These are phyloP conservation scores for Thelephora terrestris DNA, from an alignment of 1,284 basidiomycete species.

Conservation along the genomic window DNA sequence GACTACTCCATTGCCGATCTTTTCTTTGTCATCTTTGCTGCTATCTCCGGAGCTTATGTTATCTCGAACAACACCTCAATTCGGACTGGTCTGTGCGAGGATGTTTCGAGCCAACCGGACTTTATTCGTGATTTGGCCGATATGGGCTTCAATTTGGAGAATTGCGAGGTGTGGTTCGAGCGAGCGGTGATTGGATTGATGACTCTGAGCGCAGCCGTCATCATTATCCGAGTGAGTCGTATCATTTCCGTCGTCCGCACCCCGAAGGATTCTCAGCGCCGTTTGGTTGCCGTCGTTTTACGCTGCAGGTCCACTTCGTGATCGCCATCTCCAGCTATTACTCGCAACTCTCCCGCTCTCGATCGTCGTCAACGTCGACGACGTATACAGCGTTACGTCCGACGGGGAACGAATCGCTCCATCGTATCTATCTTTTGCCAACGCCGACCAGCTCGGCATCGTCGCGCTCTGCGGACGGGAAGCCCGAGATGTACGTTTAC, in stretches of 20 bases:
- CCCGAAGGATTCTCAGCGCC: conserved; percentile 1
- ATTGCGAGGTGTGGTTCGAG: conserved; percentile 70
- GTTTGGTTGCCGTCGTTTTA: neutral
- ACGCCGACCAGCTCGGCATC: conserved; percentile 17
- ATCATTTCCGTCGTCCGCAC: conserved; percentile 2
- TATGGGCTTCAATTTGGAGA: conserved; percentile 62
- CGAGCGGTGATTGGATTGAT: conserved; percentile 48
- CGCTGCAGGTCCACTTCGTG: conserved; percentile 55
- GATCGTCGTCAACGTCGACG: conserved; percentile 9
- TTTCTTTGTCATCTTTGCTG: conserved; percentile 48
- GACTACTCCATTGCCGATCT: conserved; percentile 71
- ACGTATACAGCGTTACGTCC: conserved; percentile 17
- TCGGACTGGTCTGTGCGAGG: conserved; percentile 57
- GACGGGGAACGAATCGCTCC: conserved; percentile 25
- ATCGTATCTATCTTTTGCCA: conserved; percentile 49
- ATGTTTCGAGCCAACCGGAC: conserved; percentile 62
- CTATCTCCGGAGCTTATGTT: conserved; percentile 44
- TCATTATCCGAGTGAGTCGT: conserved; percentile 50
- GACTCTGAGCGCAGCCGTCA: conserved; percentile 46
- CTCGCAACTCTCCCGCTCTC: conserved; percentile 35
- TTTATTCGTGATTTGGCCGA: conserved; percentile 60
- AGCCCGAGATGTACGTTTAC: conserved; percentile 39
- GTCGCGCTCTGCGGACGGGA: conserved; percentile 8
- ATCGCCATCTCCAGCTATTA: conserved; percentile 59
- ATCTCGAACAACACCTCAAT: conserved; percentile 43